Base-by-base conservation (phyloP, 2,329 filamentous ascomycete species). In the Periconia sp. region DNA sequence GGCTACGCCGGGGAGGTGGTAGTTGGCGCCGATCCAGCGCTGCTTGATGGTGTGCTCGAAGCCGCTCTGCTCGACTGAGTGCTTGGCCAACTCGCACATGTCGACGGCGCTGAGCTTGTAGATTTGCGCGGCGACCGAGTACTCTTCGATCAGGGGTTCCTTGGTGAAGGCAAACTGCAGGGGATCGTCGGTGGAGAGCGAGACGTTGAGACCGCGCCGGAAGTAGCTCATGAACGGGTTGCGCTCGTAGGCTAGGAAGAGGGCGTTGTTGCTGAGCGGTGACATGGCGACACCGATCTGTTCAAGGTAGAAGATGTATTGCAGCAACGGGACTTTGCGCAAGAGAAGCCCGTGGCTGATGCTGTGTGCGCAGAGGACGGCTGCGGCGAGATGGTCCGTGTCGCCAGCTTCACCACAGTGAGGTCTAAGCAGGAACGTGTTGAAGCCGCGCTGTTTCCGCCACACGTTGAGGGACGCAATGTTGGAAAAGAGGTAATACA, bases 261-360 rank as follows among this genome's bases (percentile, higher is more conserved):
- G 78, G 0, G 94, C 94, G 65, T 99, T 99, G 79, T 99, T 99
- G 74, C 92, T 96, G 44, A 99, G 82, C 2, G 94, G 94, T n/a
- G 93, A 97, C 94, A 99, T 99, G 56, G 94, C 94, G 58, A 99
- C 94, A 53, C 94, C 94, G 58, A 99, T 97, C 70, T 97, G 93
- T 69, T 99, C 92, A 18, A 99, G 85, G 67, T 99, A 99, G 77
- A 96, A 99, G 47, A 97, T 86, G 74, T 99, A 99, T 74, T 99
- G 94, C 51, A 99, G 77, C 55, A 99, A 77, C 2, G 94, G 94
- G 2, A 97, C 92, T 72, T 99, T 99, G 58, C 94, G 88, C 40
- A 99, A 82, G 50, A 96, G 78, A 50, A 99, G 83, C 18, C 94
- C 94, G 70, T 99, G 94, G 66, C 91, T 96, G 75, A 99, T 99